These are phyloP conservation scores for Centaurea solstitialis DNA, from an alignment of 129 eudicot genomes.

Conservation along the genomic window DNA sequence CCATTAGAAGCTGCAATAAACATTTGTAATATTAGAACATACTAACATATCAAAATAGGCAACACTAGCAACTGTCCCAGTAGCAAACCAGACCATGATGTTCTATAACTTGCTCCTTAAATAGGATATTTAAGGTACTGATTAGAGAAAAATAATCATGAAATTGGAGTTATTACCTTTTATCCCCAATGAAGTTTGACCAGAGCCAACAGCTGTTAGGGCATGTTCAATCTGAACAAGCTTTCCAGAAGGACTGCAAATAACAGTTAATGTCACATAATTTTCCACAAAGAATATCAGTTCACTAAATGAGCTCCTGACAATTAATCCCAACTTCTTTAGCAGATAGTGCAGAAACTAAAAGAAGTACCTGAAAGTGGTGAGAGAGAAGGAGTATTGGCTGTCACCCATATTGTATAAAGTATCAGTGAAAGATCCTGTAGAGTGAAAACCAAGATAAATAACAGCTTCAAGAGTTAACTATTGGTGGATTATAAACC, in stretches of 20 bases:
- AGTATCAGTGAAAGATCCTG: slow-evolving; percentile 19
- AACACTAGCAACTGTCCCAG: neutral
- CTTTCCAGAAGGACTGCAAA: slow-evolving; percentile 94
- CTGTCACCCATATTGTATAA: slow-evolving; percentile 74
- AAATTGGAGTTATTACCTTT: slow-evolving; percentile 61
- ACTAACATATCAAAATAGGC: neutral
- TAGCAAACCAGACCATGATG: neutral
- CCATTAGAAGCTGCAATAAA: slow-evolving; percentile 93
- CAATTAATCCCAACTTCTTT: neutral
- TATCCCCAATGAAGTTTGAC: slow-evolving; percentile 93
- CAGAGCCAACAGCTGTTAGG: slow-evolving; percentile 92
- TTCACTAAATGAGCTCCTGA: neutral
- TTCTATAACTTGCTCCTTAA: slow-evolving; percentile 2
- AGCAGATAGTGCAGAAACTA: neutral
- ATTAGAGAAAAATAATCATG: neutral
- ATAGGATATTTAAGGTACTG: neutral
- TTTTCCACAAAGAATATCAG: neutral
- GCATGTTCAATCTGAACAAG: slow-evolving; percentile 99
- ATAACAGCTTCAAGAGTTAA: neutral
- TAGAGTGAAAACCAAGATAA: neutral
- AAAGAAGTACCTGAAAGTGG: slow-evolving; percentile 98
- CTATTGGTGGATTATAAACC: slow-evolving; percentile 13
- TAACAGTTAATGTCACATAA: neutral
- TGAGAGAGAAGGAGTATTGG: slow-evolving; percentile 96
- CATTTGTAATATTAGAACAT: slow-evolving; percentile 13